phyloP scores from a whole-genome alignment of 73 alveolate genomes.

The Symbiodinium natans region DNA sequence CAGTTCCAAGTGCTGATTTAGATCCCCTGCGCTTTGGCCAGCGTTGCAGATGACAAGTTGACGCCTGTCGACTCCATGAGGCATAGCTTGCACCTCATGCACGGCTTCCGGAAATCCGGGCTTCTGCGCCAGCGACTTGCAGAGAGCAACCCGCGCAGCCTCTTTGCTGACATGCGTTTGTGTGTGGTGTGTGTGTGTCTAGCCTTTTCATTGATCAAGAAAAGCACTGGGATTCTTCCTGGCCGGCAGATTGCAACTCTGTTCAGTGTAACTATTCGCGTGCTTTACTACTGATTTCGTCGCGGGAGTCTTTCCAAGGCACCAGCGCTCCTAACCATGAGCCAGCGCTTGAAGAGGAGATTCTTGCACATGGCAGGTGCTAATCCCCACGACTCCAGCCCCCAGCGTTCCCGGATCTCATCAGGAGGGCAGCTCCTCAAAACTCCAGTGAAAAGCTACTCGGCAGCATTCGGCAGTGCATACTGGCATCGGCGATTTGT shows the following conservation, averaged over 20 bases:
- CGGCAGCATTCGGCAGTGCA: background rate
- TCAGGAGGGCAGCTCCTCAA: background rate
- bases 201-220: too few relatives aligned
- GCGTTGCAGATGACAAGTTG: background rate
- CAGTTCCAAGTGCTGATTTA: too few relatives aligned
- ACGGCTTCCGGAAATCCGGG: background rate
- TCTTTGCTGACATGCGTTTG: background rate
- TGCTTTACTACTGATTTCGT: background rate
- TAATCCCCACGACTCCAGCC: background rate
- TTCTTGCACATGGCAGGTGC: background rate
- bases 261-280: too few relatives aligned
- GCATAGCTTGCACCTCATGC: background rate
- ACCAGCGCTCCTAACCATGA: constrained; percentile 44
- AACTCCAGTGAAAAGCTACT: background rate
- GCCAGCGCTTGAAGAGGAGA: constrained; percentile 57
- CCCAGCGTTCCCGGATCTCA: background rate
- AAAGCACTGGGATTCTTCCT: too few relatives aligned
- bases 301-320: background rate
- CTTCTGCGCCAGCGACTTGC: background rate
- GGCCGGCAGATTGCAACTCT: too few relatives aligned
- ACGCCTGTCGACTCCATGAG: background rate
- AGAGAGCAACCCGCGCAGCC: background rate
- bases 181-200: too few relatives aligned
- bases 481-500: too few relatives aligned
- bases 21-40: background rate